Conservation (phyloP, 352 stramenopile species). For the Phytophthora chlamydospora region DNA sequence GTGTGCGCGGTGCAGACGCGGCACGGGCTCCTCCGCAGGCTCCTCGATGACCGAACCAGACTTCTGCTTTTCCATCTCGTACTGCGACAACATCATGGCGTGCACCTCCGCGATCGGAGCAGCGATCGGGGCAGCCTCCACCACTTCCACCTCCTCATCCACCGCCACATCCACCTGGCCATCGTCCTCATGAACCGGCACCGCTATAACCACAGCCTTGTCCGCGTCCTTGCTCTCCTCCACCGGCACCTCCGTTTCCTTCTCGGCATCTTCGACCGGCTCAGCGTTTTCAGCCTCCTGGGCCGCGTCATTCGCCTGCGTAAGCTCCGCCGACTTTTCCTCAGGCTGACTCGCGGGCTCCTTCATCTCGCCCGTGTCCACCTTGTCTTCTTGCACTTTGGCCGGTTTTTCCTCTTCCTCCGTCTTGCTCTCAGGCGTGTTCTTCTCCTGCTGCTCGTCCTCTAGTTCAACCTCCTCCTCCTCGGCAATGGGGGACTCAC, state of each 20-base stretch:
- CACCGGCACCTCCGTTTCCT: neutral
- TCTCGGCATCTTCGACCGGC: conserved; percentile 1
- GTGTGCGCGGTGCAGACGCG: conserved; percentile 33
- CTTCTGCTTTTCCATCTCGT: conserved; percentile 24
- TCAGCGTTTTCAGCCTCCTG: conserved; percentile 5
- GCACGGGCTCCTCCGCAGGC: conserved; percentile 1
- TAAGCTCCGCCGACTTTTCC: neutral
- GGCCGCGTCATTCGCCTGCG: conserved; percentile 6
- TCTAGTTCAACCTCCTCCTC: conserved; percentile 25
- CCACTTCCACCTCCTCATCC: conserved; percentile 30
- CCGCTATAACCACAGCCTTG: conserved; percentile 5
- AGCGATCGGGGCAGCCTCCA: conserved; percentile 30
- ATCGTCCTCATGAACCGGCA: conserved; percentile 2
- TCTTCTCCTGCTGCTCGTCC: conserved; percentile 7
- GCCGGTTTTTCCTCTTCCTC: neutral
- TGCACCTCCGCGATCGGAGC: conserved; percentile 30
- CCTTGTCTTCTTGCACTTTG: neutral
- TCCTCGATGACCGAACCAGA: conserved; percentile 4
- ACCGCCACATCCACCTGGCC: conserved; percentile 7
- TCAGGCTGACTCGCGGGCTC: neutral
- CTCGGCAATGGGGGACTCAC: conserved; percentile 37
- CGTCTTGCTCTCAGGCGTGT: neutral
- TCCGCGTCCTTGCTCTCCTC: neutral
- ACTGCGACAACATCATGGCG: conserved; percentile 28
- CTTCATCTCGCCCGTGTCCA: too few relatives aligned